phyloP scores from a whole-genome alignment of 768 basidiomycete genomes.

The Tylopilus sp. region DNA sequence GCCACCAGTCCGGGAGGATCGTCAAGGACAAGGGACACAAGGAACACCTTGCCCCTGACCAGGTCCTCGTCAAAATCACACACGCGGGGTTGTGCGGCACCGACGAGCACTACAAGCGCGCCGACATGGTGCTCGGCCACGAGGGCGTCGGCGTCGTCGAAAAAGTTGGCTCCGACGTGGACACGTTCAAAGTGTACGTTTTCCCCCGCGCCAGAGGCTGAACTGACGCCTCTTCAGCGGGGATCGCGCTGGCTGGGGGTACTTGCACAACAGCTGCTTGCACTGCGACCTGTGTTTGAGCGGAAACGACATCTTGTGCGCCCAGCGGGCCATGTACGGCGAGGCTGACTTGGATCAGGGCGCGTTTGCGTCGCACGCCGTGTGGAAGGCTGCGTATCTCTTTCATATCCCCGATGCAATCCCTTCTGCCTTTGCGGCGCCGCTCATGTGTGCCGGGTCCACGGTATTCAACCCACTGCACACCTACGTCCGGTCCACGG shows the following conservation, averaged over 20 bases:
- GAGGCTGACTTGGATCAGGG: conserved; percentile 29
- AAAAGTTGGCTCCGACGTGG: conserved; percentile 29
- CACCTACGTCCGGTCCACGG: conserved; percentile 25
- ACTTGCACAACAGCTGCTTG: conserved; percentile 30
- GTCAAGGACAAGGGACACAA: conserved; percentile 14
- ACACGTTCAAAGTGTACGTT: conserved; percentile 33
- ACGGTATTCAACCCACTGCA: conserved; percentile 32
- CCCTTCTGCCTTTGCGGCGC: conserved; percentile 30
- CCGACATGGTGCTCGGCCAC: conserved; percentile 39
- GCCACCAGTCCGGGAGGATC: conserved; percentile 18
- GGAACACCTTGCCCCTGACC: conserved; percentile 20
- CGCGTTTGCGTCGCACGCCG: conserved; percentile 34
- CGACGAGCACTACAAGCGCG: conserved; percentile 32
- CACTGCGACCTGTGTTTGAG: conserved; percentile 33
- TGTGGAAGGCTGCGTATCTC: conserved; percentile 34
- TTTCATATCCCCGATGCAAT: conserved; percentile 34
- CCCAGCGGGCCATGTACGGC: conserved; percentile 25
- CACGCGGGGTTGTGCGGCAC: conserved; percentile 39
- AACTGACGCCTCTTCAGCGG: conserved; percentile 21
- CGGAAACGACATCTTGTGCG: conserved; percentile 31
- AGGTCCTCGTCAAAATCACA: conserved; percentile 32
- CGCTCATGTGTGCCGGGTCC: conserved; percentile 37
- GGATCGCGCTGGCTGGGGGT: conserved; percentile 38
- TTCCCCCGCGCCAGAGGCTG: background rate
- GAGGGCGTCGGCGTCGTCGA: conserved; percentile 38